phyloP scores from a whole-genome alignment of 2,329 filamentous ascomycete species.

The Trichoderma cornu-damae region DNA sequence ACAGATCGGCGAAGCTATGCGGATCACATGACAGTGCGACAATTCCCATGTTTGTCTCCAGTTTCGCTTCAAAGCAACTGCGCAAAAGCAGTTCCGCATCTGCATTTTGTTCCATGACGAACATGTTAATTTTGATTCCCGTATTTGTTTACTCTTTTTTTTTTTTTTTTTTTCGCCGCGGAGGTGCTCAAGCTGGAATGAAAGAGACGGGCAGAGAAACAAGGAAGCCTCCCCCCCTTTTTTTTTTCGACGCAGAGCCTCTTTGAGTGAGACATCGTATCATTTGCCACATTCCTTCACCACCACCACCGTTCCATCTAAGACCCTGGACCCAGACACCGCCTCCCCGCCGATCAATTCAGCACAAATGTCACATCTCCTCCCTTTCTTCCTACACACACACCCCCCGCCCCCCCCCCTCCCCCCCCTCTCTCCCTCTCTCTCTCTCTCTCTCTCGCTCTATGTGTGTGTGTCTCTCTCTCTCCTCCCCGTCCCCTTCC shows the following conservation, averaged over 20 bases:
- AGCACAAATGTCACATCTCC: background rate
- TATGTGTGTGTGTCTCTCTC: background rate
- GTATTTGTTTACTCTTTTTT: background rate
- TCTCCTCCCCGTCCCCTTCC: background rate
- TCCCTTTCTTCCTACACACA: too few relatives aligned
- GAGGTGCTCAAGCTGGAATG: background rate
- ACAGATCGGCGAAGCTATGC: background rate
- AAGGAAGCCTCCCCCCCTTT: background rate
- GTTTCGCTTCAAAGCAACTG: background rate
- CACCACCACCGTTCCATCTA: background rate
- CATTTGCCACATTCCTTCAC: constrained; percentile 3
- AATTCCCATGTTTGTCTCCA: constrained; percentile 6
- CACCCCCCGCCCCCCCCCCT: too few relatives aligned
- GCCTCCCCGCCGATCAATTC: background rate
- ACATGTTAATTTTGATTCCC: background rate
- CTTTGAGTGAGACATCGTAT: background rate
- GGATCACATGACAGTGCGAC: constrained; percentile 11
- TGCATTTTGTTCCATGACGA: background rate
- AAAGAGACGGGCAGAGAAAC: background rate
- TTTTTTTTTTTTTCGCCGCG: background rate
- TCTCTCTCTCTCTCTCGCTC: constrained; percentile 15
- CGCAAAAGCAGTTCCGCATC: background rate
- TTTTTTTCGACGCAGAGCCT: background rate
- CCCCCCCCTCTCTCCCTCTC: too few relatives aligned
- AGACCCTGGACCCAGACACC: constrained; percentile 11